These are phyloP conservation scores for Venturiaceae sp. DNA, from an alignment of 2,329 filamentous ascomycete species.

Conservation along the genomic window DNA sequence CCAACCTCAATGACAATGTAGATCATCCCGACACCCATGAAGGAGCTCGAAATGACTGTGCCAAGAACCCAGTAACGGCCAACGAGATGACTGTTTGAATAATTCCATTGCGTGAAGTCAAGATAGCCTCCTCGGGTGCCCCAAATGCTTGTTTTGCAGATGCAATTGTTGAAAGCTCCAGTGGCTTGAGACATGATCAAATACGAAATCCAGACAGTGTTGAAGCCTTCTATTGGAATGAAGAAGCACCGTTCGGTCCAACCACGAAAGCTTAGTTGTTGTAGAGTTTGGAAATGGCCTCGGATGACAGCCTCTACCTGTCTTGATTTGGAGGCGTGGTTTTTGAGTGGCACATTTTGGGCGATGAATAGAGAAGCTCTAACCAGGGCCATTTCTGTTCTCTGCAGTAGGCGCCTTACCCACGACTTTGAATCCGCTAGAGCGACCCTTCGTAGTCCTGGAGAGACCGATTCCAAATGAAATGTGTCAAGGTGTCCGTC, in stretches of 20 bases:
- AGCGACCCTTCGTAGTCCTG: too few species aligned
- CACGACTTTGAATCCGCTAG: background rate
- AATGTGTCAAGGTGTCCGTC: background rate
- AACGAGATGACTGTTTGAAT: background rate
- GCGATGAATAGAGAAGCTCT: background rate
- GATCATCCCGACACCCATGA: constrained; percentile 7
- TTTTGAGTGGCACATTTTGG: background rate
- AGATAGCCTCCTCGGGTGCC: constrained; percentile 4
- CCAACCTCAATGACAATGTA: constrained; percentile 7
- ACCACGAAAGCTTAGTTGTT: background rate
- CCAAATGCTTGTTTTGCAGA: constrained; percentile 2
- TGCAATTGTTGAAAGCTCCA: constrained; percentile 3
- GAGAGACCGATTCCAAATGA: background rate
- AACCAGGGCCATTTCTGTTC: background rate
- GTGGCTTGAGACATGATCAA: constrained; percentile 4
- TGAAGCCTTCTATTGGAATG: constrained; percentile 2
- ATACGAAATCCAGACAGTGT: background rate
- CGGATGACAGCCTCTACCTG: background rate
- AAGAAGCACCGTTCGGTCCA: constrained; percentile 1
- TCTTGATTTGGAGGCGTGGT: background rate
- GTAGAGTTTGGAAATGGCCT: background rate
- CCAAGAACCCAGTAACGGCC: constrained; percentile 5
- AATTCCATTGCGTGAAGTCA: constrained; percentile 6
- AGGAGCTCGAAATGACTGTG: background rate
- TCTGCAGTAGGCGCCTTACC: background rate